These are phyloP conservation scores for Phytophthora pistaciae DNA, from an alignment of 352 stramenopile species.

Conservation along the genomic window DNA sequence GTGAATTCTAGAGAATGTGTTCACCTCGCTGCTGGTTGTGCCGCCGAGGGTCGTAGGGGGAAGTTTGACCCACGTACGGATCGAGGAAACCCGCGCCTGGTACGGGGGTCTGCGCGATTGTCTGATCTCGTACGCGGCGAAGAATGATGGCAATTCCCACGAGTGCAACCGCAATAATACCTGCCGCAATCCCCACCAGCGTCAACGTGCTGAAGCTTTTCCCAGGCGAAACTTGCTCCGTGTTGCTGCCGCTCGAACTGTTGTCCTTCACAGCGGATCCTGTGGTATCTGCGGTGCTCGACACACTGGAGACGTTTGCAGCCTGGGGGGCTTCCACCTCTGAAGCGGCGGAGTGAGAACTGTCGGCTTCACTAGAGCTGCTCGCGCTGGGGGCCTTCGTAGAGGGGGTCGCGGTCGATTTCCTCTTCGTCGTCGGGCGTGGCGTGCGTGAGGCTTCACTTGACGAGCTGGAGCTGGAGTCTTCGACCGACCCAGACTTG, in stretches of 20 bases:
- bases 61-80: background rate
- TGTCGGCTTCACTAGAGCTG: background rate
- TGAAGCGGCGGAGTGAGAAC: background rate
- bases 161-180: background rate
- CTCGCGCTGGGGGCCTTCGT: background rate
- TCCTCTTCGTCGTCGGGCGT: background rate
- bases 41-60: background rate
- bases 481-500: background rate
- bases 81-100: background rate
- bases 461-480: background rate
- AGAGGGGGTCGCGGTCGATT: background rate
- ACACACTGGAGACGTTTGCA: background rate
- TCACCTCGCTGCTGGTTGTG: background rate
- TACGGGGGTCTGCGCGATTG: background rate
- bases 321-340: background rate
- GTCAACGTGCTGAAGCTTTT: background rate
- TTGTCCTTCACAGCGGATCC: background rate
- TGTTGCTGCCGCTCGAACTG: background rate
- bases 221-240: background rate
- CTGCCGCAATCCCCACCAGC: background rate
- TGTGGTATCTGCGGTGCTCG: background rate
- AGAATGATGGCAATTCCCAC: background rate
- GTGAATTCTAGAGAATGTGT: background rate
- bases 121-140: background rate
- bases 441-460: background rate